phyloP scores from a whole-genome alignment of 352 stramenopile genomes.

The Achlya hypogyna region DNA sequence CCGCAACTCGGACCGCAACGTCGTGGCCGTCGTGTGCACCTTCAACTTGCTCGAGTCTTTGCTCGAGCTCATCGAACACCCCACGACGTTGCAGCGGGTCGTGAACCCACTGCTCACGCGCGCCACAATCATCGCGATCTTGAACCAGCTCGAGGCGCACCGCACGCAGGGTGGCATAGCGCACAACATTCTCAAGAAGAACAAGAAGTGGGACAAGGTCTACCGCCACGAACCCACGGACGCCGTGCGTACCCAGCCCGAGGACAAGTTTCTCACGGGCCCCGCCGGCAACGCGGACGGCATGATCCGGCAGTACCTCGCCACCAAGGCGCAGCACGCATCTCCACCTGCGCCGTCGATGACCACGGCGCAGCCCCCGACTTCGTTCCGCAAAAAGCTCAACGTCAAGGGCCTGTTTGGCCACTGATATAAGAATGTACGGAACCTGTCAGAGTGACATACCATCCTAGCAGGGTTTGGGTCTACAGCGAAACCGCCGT shows the following conservation, averaged over 20 bases:
- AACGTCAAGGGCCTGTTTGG: conserved; percentile 2
- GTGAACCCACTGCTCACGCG: conserved; percentile 52
- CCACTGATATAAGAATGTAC: background rate
- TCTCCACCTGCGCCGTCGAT: background rate
- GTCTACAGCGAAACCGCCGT: too few relatives aligned
- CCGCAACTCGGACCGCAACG: conserved; percentile 41
- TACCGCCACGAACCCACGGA: conserved; percentile 15
- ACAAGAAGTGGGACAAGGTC: conserved; percentile 81
- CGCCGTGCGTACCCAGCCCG: conserved; percentile 10
- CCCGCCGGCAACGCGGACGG: background rate
- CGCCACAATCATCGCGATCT: conserved; percentile 62
- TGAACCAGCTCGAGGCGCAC: conserved; percentile 71
- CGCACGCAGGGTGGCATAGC: conserved; percentile 54
- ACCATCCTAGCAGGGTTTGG: too few relatives aligned
- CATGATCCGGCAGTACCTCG: conserved; percentile 16
- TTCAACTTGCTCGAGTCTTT: conserved; percentile 66
- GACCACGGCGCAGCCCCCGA: background rate
- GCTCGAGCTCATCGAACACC: conserved; percentile 65
- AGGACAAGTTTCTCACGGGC: conserved; percentile 16
- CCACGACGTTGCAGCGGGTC: conserved; percentile 39
- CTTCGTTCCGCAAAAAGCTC: background rate
- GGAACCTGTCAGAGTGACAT: too few relatives aligned
- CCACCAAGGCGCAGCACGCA: background rate
- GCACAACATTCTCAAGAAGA: conserved; percentile 76
- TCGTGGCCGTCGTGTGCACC: conserved; percentile 61